These are phyloP conservation scores for Pseudopyrenochaeta lycopersici DNA, from an alignment of 2,329 filamentous ascomycete genomes.

Conservation along the genomic window DNA sequence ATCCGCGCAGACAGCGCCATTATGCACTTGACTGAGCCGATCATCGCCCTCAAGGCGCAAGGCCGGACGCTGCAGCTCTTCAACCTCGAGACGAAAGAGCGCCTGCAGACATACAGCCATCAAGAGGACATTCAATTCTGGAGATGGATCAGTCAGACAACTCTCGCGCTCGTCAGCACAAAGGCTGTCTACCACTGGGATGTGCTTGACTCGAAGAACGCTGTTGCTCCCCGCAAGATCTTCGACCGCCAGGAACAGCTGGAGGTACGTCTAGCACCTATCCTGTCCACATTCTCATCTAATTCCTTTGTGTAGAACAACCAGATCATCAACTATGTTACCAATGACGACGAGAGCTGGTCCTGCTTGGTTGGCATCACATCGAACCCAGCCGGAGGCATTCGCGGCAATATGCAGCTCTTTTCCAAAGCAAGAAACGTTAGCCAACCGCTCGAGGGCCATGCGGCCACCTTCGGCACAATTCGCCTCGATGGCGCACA, in stretches of 20 bases:
- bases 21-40: slow-evolving; percentile 97
- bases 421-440: slow-evolving; percentile 96
- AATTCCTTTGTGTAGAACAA: slow-evolving; percentile 69
- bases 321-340: slow-evolving; percentile 99
- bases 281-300: slow-evolving; percentile 1
- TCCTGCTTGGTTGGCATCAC: slow-evolving; percentile 98
- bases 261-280: slow-evolving; percentile 65
- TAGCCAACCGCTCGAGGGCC: slow-evolving; percentile 97
- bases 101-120: slow-evolving; percentile 96
- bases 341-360: slow-evolving; percentile 96
- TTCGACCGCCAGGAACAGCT: slow-evolving; percentile 96
- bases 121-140: slow-evolving; percentile 98
- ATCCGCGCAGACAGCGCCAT: slow-evolving; percentile 99
- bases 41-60: slow-evolving; percentile 96
- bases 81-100: slow-evolving; percentile 89
- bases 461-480: slow-evolving; percentile 93
- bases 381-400: slow-evolving; percentile 88
- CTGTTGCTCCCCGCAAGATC: slow-evolving; percentile 79
- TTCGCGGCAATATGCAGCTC: slow-evolving; percentile 95
- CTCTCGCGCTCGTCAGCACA: slow-evolving; percentile 89
- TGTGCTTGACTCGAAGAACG: slow-evolving; percentile 84
- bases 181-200: slow-evolving; percentile 97
- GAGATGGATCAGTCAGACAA: slow-evolving; percentile 96
- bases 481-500: slow-evolving; percentile 88
- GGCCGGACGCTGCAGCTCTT: slow-evolving; percentile 97